These are phyloP conservation scores for Myxozyma neotropica DNA, from an alignment of 805 yeast species.

Conservation along the genomic window DNA sequence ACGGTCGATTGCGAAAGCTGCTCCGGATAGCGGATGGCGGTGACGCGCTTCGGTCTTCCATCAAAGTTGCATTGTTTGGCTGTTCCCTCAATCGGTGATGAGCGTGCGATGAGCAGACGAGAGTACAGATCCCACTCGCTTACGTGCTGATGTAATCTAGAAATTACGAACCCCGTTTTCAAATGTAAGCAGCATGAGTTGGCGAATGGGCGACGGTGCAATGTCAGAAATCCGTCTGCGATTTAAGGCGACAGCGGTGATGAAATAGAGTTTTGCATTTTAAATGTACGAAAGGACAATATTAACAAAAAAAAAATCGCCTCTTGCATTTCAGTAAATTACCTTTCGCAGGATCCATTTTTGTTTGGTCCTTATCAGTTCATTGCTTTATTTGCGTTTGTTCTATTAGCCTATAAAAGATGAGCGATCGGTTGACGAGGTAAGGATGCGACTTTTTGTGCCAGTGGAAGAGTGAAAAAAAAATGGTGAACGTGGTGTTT, in stretches of 20 bases:
- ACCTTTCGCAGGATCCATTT: neutral
- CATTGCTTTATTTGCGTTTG: neutral
- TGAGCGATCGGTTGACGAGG: constrained; percentile 24
- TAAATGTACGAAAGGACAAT: neutral
- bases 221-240: constrained; percentile 3
- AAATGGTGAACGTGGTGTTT: neutral
- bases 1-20: constrained; percentile 9
- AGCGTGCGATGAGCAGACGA: constrained; percentile 3
- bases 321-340: neutral
- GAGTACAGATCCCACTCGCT: neutral
- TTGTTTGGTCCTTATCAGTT: neutral
- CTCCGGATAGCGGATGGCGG: constrained; percentile 3
- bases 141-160: too few relatives aligned
- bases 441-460: constrained; percentile 1
- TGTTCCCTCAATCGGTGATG: neutral
- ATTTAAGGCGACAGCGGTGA: neutral
- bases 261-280: neutral
- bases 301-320: neutral
- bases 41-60: constrained; percentile 6
- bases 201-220: constrained; percentile 7
- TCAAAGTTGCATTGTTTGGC: neutral
- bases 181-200: neutral
- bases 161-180: too few relatives aligned
- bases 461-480: neutral
- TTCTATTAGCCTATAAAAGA: neutral